Evolutionary conservation across 163 green algal species (phyloP).

Genomic region (Chlamydomonas reinhardtii): DNA sequence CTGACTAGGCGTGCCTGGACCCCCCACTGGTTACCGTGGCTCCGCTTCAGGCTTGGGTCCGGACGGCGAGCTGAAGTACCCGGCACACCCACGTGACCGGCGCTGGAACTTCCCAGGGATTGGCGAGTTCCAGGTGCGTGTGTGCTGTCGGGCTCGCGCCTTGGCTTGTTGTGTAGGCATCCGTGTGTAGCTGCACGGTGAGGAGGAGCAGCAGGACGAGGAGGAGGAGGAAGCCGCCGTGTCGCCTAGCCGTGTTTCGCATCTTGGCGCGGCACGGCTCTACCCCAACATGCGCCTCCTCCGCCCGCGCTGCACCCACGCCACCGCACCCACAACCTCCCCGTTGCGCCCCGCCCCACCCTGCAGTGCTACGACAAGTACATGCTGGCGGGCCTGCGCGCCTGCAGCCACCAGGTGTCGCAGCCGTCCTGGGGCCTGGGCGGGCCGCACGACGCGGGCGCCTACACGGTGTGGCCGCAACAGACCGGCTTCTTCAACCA

Average conservation of each 20-base stretch:
- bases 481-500: slow-evolving; percentile 85
- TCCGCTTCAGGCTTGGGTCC: slow-evolving; percentile 74
- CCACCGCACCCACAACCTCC: neutral
- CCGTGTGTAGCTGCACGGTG: too few species aligned
- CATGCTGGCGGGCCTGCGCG: slow-evolving; percentile 71
- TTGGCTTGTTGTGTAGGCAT: neutral
- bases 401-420: slow-evolving; percentile 62
- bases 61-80: slow-evolving; percentile 87
- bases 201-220: too few species aligned
- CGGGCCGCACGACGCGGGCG: slow-evolving; percentile 84
- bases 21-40: neutral
- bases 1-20: too few species aligned
- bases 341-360: neutral
- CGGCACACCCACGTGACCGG: slow-evolving; percentile 76
- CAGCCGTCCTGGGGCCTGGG: slow-evolving; percentile 76
- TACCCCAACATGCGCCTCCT: too few species aligned
- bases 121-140: slow-evolving; percentile 84
- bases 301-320: too few species aligned
- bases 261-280: too few species aligned
- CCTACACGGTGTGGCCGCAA: slow-evolving; percentile 76
- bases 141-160: too few species aligned
- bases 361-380: slow-evolving; percentile 87
- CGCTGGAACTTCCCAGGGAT: slow-evolving; percentile 88
- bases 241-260: too few species aligned
- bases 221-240: too few species aligned